A percentile compares a stretch with the other conserved stretches of the same genome.
These are phyloP conservation scores for Vitellaria paradoxa DNA, from an alignment of 179 eudicot species.

Conservation along the genomic window DNA sequence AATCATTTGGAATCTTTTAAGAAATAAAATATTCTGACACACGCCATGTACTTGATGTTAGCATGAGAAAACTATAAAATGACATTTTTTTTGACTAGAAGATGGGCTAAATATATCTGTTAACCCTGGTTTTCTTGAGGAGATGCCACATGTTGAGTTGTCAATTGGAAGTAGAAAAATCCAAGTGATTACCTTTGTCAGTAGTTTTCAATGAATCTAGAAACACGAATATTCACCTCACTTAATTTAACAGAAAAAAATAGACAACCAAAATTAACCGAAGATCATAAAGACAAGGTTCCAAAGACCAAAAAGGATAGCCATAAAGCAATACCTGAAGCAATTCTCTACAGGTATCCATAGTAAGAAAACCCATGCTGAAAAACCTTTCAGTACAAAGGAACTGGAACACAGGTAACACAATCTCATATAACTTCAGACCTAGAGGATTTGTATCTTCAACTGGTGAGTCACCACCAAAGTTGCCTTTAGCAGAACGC, in stretches of 20 bases:
- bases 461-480: conserved; percentile 39
- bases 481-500: conserved; percentile 38
- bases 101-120: not conserved
- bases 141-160: not conserved
- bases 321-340: conserved; percentile 60
- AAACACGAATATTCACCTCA: not conserved
- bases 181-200: not conserved
- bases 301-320: too few species aligned
- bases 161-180: too few species aligned
- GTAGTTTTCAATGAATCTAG: not conserved
- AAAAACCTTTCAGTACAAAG: conserved; percentile 70
- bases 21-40: not conserved
- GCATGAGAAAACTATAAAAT: not conserved
- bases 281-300: not conserved
- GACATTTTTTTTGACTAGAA: conserved; percentile 3
- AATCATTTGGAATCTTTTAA: not conserved
- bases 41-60: not conserved
- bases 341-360: conserved; percentile 72
- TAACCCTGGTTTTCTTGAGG: not conserved
- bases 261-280: not conserved
- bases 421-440: conserved; percentile 57
- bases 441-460: conserved; percentile 45
- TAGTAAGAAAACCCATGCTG: conserved; percentile 54
- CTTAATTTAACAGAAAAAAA: not conserved
- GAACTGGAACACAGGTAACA: conserved; percentile 72